A percentile compares a stretch with the other conserved stretches of the same genome.
Conservation (phyloP, 345 rosid species). For the Populus simonii region DNA sequence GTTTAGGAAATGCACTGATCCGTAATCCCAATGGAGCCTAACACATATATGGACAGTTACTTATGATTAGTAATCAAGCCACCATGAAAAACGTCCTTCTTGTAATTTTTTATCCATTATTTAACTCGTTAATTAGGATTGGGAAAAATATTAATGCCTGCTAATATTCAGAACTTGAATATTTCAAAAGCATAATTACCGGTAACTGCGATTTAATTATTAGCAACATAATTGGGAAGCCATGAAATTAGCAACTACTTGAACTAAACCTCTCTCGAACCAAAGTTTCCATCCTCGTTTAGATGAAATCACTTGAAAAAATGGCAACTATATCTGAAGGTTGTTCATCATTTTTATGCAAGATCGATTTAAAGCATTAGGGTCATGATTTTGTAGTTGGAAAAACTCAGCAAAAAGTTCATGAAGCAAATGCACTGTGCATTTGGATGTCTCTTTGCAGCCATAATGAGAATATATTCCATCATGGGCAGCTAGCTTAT, state of each 20-base stretch:
- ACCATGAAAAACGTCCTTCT: not conserved
- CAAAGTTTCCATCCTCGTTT: not conserved
- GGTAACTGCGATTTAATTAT: too few relatives aligned
- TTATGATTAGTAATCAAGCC: too few relatives aligned
- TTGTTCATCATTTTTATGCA: not conserved
- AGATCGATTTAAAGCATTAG: not conserved
- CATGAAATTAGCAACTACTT: not conserved
- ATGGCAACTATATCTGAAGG: not conserved
- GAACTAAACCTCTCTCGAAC: not conserved
- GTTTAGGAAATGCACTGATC: not conserved
- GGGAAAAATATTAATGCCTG: not conserved
- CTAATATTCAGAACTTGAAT: not conserved
- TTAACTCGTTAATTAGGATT: not conserved
- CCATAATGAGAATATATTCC: slow-evolving; percentile 11
- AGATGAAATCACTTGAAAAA: not conserved
- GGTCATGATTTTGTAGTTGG: not conserved
- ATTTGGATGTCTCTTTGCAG: not conserved
- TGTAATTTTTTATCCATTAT: not conserved
- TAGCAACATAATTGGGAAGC: not conserved
- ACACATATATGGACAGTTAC: not conserved
- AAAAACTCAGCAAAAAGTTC: not conserved
- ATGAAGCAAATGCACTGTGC: not conserved
- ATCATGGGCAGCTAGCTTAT: not conserved
- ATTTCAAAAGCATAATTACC: not conserved
- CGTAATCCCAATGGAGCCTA: not conserved